Percentiles rank a stretch among this genome's conserved stretches.
Evolutionary conservation across 345 rosid species (phyloP).

Genomic region (Acer yangbiense): DNA sequence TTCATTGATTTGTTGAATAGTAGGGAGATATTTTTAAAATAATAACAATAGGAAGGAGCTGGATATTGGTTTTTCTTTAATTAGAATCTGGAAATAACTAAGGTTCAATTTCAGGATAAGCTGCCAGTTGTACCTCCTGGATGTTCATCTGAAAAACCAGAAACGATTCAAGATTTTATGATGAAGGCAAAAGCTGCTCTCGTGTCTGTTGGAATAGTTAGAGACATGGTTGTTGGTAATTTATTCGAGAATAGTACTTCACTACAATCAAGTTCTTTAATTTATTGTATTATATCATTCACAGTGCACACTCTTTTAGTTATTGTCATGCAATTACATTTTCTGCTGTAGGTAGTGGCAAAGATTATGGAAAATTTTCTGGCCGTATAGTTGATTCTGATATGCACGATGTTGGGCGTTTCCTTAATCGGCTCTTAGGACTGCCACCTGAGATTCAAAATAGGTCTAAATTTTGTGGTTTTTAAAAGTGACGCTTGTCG

Average conservation of each 20-base stretch:
- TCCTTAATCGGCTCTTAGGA: constrained; percentile 90
- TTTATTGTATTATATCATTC: neutral
- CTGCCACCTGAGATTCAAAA: constrained; percentile 97
- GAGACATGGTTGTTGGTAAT: constrained; percentile 82
- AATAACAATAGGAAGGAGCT: constrained; percentile 11
- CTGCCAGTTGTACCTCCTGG: constrained; percentile 97
- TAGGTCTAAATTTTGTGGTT: constrained; percentile 48
- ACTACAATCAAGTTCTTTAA: constrained; percentile 2
- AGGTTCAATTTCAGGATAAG: constrained; percentile 60
- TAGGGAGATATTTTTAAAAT: neutral
- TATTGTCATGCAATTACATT: neutral
- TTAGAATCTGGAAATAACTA: constrained; percentile 25
- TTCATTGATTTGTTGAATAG: neutral
- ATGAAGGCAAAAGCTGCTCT: constrained; percentile 94
- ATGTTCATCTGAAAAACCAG: constrained; percentile 85
- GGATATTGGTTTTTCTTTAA: constrained; percentile 16
- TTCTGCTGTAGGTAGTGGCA: constrained; percentile 68
- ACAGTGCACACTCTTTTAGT: neutral
- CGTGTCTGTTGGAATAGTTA: constrained; percentile 95
- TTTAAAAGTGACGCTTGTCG: constrained; percentile 16
- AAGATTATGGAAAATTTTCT: constrained; percentile 74
- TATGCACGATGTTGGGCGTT: constrained; percentile 98
- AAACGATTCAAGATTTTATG: constrained; percentile 76
- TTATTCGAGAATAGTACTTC: neutral
- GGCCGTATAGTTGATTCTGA: constrained; percentile 98